A percentile compares a stretch with the other conserved stretches of the same genome.
Conservation (phyloP, 495 filamentous ascomycete genomes). For the Hypoxylon fuscum region DNA sequence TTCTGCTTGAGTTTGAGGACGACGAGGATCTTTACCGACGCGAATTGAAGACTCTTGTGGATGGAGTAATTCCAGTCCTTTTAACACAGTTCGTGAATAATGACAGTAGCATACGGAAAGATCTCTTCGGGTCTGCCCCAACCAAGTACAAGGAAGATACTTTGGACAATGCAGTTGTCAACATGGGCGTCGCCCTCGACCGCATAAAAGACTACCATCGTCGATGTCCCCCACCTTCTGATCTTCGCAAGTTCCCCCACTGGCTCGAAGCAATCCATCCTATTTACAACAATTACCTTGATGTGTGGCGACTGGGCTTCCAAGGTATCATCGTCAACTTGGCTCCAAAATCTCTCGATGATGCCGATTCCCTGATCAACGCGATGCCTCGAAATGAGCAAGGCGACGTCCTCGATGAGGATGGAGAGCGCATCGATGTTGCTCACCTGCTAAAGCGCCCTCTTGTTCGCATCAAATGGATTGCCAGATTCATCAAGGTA, state of each 20-base stretch:
- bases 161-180: slow-evolving; percentile 85
- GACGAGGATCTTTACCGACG: slow-evolving; percentile 93
- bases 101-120: slow-evolving; percentile 71
- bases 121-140: slow-evolving; percentile 63
- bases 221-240: slow-evolving; percentile 71
- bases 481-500: slow-evolving; percentile 84
- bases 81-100: slow-evolving; percentile 82
- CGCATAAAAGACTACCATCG: slow-evolving; percentile 81
- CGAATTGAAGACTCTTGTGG: slow-evolving; percentile 91
- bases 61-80: slow-evolving; percentile 94
- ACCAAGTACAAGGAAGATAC: slow-evolving; percentile 46
- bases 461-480: slow-evolving; percentile 85
- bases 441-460: slow-evolving; percentile 91
- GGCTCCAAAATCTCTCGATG: slow-evolving; percentile 69
- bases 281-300: slow-evolving; percentile 87
- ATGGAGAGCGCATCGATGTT: slow-evolving; percentile 93
- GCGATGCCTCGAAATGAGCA: slow-evolving; percentile 78
- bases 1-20: slow-evolving; percentile 80
- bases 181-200: slow-evolving; percentile 93
- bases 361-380: slow-evolving; percentile 68
- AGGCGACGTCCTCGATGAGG: slow-evolving; percentile 76
- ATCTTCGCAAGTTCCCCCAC: slow-evolving; percentile 71
- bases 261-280: slow-evolving; percentile 83
- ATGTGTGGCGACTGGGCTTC: slow-evolving; percentile 92
- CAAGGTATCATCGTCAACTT: slow-evolving; percentile 95